These are phyloP conservation scores for Torulaspora globosa DNA, from an alignment of 1,139 yeast genomes.

Conservation along the genomic window DNA sequence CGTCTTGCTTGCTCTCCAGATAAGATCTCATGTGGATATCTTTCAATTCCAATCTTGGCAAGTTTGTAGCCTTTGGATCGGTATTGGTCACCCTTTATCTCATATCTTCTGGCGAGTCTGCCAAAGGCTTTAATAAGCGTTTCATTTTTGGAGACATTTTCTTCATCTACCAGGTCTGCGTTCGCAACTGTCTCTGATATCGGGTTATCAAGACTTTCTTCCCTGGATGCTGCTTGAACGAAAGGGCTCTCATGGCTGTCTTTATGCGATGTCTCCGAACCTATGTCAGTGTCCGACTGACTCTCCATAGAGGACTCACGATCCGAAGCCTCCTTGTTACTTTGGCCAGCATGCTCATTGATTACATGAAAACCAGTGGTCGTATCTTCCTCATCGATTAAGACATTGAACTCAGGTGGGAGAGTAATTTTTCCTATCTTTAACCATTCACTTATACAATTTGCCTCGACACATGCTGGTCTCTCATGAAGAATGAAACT, in stretches of 20 bases:
- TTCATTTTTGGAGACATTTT: slow-evolving; percentile 30
- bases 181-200: neutral
- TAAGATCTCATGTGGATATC: slow-evolving; percentile 35
- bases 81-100: slow-evolving; percentile 42
- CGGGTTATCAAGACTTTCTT: neutral
- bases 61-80: slow-evolving; percentile 46
- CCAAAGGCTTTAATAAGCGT: slow-evolving; percentile 39
- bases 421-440: slow-evolving; percentile 11
- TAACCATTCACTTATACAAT: slow-evolving; percentile 18
- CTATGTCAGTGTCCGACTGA: slow-evolving; percentile 10
- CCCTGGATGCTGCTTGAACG: no score
- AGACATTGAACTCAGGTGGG: slow-evolving; percentile 3
- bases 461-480: slow-evolving; percentile 16
- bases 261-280: neutral
- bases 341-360: neutral
- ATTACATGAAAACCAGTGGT: neutral
- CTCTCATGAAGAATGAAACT: slow-evolving; percentile 12
- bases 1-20: slow-evolving; percentile 42
- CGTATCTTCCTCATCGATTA: neutral
- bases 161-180: neutral
- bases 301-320: neutral
- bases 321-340: neutral
- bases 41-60: slow-evolving; percentile 43
- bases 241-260: neutral
- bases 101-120: slow-evolving; percentile 41